phyloP scores from a whole-genome alignment of 306 rosid genomes.

The Prunus mume region DNA sequence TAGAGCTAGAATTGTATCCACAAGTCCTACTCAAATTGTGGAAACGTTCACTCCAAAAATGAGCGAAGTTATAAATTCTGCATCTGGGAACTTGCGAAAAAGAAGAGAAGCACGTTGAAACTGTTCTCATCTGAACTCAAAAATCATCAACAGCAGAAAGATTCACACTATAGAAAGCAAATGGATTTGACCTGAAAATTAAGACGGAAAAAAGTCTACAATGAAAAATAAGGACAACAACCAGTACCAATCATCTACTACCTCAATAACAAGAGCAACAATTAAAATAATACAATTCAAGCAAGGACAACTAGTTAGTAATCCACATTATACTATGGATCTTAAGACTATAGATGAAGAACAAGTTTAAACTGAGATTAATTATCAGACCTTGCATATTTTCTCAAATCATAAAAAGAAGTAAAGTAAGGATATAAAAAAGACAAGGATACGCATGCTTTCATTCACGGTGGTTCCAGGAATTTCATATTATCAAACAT shows the following conservation, averaged over 20 bases:
- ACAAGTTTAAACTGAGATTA: not conserved
- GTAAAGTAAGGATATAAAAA: not conserved
- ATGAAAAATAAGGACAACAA: conserved; percentile 1
- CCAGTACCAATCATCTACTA: not conserved
- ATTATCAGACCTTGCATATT: not conserved
- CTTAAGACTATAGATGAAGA: not conserved
- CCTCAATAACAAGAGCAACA: conserved; percentile 1
- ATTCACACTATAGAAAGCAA: conserved; percentile 26
- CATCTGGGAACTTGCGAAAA: conserved; percentile 65
- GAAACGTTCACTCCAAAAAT: conserved; percentile 55
- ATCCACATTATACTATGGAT: not conserved
- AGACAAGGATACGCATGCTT: not conserved
- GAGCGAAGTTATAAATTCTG: conserved; percentile 52
- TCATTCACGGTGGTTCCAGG: not conserved
- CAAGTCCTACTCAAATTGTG: conserved; percentile 39
- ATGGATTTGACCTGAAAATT: conserved; percentile 47
- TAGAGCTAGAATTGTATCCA: conserved; percentile 40
- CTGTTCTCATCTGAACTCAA: conserved; percentile 57
- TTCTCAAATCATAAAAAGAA: not conserved
- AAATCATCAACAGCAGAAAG: conserved; percentile 14
- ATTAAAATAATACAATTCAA: not conserved
- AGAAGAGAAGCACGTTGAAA: conserved; percentile 60
- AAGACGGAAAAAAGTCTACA: conserved; percentile 11
- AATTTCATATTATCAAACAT: not conserved
- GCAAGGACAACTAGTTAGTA: not conserved